A percentile compares a stretch with the other conserved stretches of the same genome.
Evolutionary conservation across 1,284 basidiomycete species (phyloP).

Genomic region (Trichosporon sp.): DNA sequence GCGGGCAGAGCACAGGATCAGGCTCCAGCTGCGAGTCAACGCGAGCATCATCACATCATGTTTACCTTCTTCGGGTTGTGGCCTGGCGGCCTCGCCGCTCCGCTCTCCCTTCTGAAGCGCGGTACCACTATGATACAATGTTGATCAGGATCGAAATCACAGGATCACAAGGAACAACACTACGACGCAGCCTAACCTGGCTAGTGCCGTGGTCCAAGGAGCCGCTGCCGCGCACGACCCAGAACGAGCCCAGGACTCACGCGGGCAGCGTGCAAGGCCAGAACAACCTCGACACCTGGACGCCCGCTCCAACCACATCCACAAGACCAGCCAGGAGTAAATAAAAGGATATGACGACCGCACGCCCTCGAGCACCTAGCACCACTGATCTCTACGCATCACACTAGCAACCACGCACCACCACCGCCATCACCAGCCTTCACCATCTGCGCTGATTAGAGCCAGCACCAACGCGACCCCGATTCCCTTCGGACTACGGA

Average conservation of each 20-base stretch:
- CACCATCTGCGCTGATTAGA: no score
- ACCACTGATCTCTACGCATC: no score
- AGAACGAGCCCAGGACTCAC: not conserved
- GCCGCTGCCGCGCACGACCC: not conserved
- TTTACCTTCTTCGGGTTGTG: not conserved
- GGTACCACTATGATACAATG: conserved; percentile 7
- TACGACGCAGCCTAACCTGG: not conserved
- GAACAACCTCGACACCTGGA: no score
- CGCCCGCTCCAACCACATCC: no score
- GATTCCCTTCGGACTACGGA: not conserved
- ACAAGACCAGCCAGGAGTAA: no score
- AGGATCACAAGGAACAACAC: not conserved
- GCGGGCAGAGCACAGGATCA: not conserved
- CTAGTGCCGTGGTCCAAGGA: not conserved
- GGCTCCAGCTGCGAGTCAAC: not conserved
- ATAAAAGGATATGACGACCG: no score
- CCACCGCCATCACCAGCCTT: no score
- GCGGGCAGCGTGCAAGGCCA: no score
- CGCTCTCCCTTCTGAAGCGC: no score
- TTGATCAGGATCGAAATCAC: not conserved
- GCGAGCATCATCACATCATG: not conserved
- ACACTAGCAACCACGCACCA: not conserved
- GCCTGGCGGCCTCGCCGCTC: not conserved
- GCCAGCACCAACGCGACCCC: no score
- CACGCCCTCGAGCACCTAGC: no score